These are phyloP conservation scores for Penstemon davidsonii DNA, from an alignment of 257 asterid genomes.

Conservation along the genomic window DNA sequence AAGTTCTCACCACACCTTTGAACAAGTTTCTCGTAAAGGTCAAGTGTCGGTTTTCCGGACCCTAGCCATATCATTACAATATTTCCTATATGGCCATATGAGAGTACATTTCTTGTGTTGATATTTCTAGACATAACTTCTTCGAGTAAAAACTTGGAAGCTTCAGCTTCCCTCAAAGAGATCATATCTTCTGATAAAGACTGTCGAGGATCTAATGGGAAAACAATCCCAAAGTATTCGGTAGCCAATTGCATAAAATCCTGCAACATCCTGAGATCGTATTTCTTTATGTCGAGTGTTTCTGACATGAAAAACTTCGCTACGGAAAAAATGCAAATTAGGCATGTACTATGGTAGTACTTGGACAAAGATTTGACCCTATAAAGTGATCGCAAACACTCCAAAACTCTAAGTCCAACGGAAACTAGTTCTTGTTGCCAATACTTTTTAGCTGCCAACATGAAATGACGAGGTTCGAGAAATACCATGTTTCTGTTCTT, in stretches of 20 bases:
- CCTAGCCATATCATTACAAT: slow-evolving; percentile 45
- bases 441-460: slow-evolving; percentile 41
- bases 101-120: slow-evolving; percentile 14
- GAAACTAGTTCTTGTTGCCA: slow-evolving; percentile 41
- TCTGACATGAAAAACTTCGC: slow-evolving; percentile 34
- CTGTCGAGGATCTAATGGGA: slow-evolving; percentile 41
- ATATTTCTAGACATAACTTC: slow-evolving; percentile 31
- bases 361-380: slow-evolving; percentile 23
- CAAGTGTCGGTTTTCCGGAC: slow-evolving; percentile 31
- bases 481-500: slow-evolving; percentile 21
- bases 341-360: slow-evolving; percentile 36
- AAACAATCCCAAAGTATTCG: slow-evolving; percentile 37
- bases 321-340: slow-evolving; percentile 36
- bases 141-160: slow-evolving; percentile 40
- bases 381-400: slow-evolving; percentile 38
- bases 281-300: slow-evolving; percentile 16
- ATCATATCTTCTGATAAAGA: slow-evolving; percentile 41
- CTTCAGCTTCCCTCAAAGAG: slow-evolving; percentile 37
- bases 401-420: slow-evolving; percentile 47
- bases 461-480: slow-evolving; percentile 44
- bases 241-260: slow-evolving; percentile 26
- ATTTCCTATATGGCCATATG: slow-evolving; percentile 49
- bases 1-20: neutral
- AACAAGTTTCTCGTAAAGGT: slow-evolving; percentile 27
- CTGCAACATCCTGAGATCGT: slow-evolving; percentile 19